These are phyloP conservation scores for Styphnolobium japonicum DNA, from an alignment of 306 rosid species.

Conservation along the genomic window DNA sequence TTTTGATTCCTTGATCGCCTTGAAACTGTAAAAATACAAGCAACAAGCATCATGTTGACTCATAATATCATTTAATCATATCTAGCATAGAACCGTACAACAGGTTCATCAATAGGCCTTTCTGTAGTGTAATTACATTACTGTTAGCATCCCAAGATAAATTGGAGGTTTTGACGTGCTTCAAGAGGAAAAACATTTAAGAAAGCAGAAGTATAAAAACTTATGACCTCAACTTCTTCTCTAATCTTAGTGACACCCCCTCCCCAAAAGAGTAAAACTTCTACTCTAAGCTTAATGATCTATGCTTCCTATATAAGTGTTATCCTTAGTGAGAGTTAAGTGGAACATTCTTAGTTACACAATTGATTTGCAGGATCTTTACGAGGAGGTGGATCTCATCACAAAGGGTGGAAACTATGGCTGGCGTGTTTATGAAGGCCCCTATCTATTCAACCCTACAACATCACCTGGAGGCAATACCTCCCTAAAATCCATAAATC, in stretches of 20 bases:
- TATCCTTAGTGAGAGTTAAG: not conserved
- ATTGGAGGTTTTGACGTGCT: not conserved
- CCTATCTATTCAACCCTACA: slow-evolving; percentile 35
- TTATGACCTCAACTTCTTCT: not conserved
- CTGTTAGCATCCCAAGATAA: not conserved
- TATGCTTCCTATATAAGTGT: not conserved
- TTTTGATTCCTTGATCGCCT: not conserved
- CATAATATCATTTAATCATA: not conserved
- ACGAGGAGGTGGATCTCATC: slow-evolving; percentile 91
- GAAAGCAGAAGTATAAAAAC: not conserved
- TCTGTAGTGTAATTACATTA: not conserved
- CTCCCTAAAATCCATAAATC: slow-evolving; percentile 44
- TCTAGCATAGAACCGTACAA: not conserved
- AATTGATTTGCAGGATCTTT: slow-evolving; percentile 57
- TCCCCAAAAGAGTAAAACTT: not conserved
- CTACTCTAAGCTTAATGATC: not conserved
- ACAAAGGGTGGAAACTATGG: slow-evolving; percentile 97
- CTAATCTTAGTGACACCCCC: not conserved
- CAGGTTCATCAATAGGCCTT: not conserved
- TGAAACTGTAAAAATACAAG: not conserved
- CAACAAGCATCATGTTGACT: not conserved
- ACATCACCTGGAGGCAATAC: slow-evolving; percentile 61
- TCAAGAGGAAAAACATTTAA: not conserved
- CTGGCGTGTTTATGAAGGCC: slow-evolving; percentile 88
- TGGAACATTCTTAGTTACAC: not conserved